These are phyloP conservation scores for Thuja plicata DNA, from an alignment of 83 land plant genomes.

Conservation along the genomic window DNA sequence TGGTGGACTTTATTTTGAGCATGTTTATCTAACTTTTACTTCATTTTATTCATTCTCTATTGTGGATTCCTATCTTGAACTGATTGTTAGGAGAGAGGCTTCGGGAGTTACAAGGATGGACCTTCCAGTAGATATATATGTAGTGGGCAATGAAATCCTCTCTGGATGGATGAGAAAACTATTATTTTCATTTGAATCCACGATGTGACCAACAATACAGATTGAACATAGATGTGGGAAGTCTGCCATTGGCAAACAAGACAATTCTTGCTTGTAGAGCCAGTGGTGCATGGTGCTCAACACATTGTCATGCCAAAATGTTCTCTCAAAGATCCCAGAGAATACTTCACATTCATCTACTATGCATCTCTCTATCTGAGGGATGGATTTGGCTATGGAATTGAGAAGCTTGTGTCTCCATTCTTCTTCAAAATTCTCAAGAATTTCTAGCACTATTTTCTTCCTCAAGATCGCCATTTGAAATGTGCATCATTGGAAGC, in stretches of 20 bases:
- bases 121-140: constrained; percentile 46
- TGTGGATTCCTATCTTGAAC: too few species aligned
- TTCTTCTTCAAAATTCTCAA: constrained; percentile 11
- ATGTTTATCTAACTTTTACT: too few species aligned
- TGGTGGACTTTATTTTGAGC: too few species aligned
- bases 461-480: constrained; percentile 38
- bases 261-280: too few species aligned
- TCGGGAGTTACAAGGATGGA: too few species aligned
- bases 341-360: constrained; percentile 40
- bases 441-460: constrained; percentile 26
- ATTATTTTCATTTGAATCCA: constrained; percentile 33
- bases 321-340: constrained; percentile 44
- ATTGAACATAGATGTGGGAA: constrained; percentile 47
- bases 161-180: constrained; percentile 43
- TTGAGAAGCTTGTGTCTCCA: too few species aligned
- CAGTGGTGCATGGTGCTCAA: too few species aligned
- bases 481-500: constrained; percentile 48
- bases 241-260: constrained; percentile 35
- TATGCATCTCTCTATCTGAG: constrained; percentile 39
- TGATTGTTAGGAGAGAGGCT: too few species aligned
- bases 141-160: constrained; percentile 40
- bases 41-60: too few species aligned
- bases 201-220: constrained; percentile 37
- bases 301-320: constrained; percentile 63
- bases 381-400: constrained; percentile 23